Percentiles rank a stretch among this genome's conserved stretches.
These are phyloP conservation scores for Asclepias syriaca DNA, from an alignment of 257 asterid genomes.

Conservation along the genomic window DNA sequence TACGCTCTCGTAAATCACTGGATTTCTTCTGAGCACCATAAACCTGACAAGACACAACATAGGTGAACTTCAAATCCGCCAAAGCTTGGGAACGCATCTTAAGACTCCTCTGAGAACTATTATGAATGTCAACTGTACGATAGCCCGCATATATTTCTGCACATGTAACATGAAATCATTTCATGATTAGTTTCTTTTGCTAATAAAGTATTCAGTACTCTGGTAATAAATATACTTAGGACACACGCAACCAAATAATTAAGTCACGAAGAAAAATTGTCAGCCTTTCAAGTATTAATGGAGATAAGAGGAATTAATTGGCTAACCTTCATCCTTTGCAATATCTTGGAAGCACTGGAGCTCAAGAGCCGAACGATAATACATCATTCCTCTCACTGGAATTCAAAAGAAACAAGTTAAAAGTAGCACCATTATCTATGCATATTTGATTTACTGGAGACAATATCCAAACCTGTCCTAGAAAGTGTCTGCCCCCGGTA, in stretches of 20 bases:
- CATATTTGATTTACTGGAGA: not conserved
- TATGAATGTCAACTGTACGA: constrained; percentile 51
- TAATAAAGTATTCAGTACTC: not conserved
- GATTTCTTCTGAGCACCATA: constrained; percentile 96
- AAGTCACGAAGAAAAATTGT: not conserved
- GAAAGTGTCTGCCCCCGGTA: constrained; percentile 97
- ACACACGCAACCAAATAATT: too few species aligned
- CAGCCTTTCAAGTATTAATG: constrained; percentile 5
- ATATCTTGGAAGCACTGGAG: constrained; percentile 93
- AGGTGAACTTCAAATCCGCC: constrained; percentile 96
- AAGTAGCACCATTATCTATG: not conserved
- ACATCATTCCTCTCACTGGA: constrained; percentile 98
- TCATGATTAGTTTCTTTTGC: constrained; percentile 8
- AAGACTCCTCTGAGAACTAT: constrained; percentile 43
- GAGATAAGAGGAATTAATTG: constrained; percentile 17
- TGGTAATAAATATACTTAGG: not conserved
- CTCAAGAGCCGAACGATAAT: constrained; percentile 83
- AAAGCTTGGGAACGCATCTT: constrained; percentile 77
- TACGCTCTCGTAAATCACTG: constrained; percentile 56
- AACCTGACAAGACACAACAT: constrained; percentile 93
- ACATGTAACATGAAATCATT: constrained; percentile 11
- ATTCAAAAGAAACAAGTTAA: constrained; percentile 11
- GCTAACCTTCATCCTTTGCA: constrained; percentile 83
- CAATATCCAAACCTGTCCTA: constrained; percentile 67
- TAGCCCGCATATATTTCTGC: constrained; percentile 91